Conservation (phyloP, 306 rosid species). For the Sindora glabra region DNA sequence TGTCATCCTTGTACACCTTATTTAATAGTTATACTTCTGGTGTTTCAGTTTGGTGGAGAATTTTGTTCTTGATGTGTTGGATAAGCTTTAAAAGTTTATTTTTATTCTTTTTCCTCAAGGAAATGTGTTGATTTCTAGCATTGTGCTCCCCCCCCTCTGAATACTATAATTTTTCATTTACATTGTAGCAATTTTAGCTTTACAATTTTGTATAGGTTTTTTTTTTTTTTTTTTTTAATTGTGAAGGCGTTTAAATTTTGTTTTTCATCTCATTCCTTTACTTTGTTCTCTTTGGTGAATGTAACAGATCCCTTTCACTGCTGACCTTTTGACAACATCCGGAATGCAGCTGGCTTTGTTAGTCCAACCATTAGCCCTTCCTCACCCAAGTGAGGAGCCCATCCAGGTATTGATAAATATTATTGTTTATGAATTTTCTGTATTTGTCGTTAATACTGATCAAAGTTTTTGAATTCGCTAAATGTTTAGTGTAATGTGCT, state of each 20-base stretch:
- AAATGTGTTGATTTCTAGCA: neutral
- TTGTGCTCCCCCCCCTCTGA: neutral
- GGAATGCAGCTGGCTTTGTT: slow-evolving; percentile 96
- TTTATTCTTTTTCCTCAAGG: neutral
- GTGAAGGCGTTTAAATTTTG: slow-evolving; percentile 7
- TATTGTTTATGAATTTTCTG: slow-evolving; percentile 9
- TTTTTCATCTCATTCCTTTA: neutral
- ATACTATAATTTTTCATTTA: neutral
- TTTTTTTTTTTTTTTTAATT: slow-evolving; percentile 1
- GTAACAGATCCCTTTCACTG: slow-evolving; percentile 80
- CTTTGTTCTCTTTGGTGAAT: slow-evolving; percentile 19
- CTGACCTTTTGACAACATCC: slow-evolving; percentile 84
- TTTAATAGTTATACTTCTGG: neutral
- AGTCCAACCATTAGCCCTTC: slow-evolving; percentile 96
- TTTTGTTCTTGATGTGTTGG: slow-evolving; percentile 1
- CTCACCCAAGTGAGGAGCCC: slow-evolving; percentile 94
- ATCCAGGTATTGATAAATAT: slow-evolving; percentile 53
- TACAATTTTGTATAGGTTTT: slow-evolving; percentile 4
- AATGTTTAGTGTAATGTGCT: too few species aligned
- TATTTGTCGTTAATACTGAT: slow-evolving; percentile 8
- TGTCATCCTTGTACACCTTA: slow-evolving; percentile 2
- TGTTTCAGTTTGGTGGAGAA: too few species aligned
- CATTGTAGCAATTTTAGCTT: slow-evolving; percentile 3
- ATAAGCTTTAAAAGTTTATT: slow-evolving; percentile 3
- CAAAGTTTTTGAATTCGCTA: slow-evolving; percentile 4